Evolutionary conservation across 441 rosid genomes (phyloP), one percentile per base, ranked within the genome.

Genomic region (Erodium texanum): DNA sequence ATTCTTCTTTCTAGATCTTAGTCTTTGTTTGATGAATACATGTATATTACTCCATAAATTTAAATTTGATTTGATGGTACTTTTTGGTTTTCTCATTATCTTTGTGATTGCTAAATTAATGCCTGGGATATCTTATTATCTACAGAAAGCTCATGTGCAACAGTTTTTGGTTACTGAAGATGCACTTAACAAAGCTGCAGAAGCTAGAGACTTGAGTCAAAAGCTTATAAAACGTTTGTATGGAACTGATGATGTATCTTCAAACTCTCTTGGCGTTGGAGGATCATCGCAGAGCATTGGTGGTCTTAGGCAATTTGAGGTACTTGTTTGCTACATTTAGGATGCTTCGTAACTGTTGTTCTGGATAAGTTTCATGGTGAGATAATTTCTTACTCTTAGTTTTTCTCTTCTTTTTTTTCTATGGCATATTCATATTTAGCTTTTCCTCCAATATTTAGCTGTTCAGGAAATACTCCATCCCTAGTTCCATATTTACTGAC

Each of bases 81-180:
- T n/a, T n/a, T n/a, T n/a, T n/a, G n/a, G n/a, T n/a, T n/a, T n/a
- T n/a, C n/a, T n/a, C n/a, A n/a, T n/a, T n/a, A n/a, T n/a, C n/a
- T n/a, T n/a, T n/a, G n/a, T n/a, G n/a, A n/a, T n/a, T n/a, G n/a
- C n/a, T n/a, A n/a, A n/a, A n/a, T n/a, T n/a, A n/a, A n/a, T n/a
- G n/a, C n/a, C n/a, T n/a, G n/a, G n/a, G n/a, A n/a, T n/a, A n/a
- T 75, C 50, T 74, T 67, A 22, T 68, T 77, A 10, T 73, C 29
- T 72, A 41, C 83, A 93, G 98, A 89, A 93, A 85, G 98, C 96
- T 65, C 97, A 93, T 77, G 96, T 89, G 69, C 93, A 93, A 75
- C 98, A 90, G 79, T 90, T 93, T 85, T 77, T 90, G 80, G 97
- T 91, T 41, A 89, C 96, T 73, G 96, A 93, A 82, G 96, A 89